phyloP scores from a whole-genome alignment of 495 filamentous ascomycete genomes.

The Cairneyella variabilis region DNA sequence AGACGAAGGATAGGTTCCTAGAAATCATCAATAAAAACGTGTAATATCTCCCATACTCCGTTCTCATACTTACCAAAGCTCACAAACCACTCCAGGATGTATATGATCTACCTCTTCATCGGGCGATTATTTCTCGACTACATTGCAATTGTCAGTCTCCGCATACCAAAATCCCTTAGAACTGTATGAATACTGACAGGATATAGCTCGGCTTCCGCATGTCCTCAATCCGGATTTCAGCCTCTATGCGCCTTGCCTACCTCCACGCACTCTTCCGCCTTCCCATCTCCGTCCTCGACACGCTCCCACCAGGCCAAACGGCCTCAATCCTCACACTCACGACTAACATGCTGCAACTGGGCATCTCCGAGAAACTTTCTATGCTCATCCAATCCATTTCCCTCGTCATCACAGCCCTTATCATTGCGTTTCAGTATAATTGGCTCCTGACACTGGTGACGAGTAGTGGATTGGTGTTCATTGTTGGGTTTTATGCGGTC shows the following conservation, averaged over 20 bases:
- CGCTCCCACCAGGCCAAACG: slow-evolving; percentile 47
- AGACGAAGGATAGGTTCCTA: slow-evolving; percentile 29
- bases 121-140: slow-evolving; percentile 55
- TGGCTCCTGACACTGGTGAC: slow-evolving; percentile 59
- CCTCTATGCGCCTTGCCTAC: slow-evolving; percentile 45
- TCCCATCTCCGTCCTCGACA: slow-evolving; percentile 49
- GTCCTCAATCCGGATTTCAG: slow-evolving; percentile 49
- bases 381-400: slow-evolving; percentile 49
- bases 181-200: not conserved
- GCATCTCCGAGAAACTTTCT: slow-evolving; percentile 59
- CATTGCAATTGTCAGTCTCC: slow-evolving; percentile 41
- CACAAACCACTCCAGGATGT: slow-evolving; percentile 36
- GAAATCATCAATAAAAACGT: slow-evolving; percentile 27
- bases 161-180: not conserved
- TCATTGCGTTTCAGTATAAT: slow-evolving; percentile 52
- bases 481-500: slow-evolving; percentile 47
- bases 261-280: slow-evolving; percentile 48
- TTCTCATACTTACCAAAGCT: slow-evolving; percentile 20
- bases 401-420: slow-evolving; percentile 44
- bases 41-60: too few relatives aligned
- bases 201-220: slow-evolving; percentile 45
- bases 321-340: slow-evolving; percentile 60
- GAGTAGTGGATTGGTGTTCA: slow-evolving; percentile 51
- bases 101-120: slow-evolving; percentile 60
- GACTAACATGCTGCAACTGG: slow-evolving; percentile 59